phyloP scores from a whole-genome alignment of 2,329 filamentous ascomycete genomes.

The Penicillium sp. region DNA sequence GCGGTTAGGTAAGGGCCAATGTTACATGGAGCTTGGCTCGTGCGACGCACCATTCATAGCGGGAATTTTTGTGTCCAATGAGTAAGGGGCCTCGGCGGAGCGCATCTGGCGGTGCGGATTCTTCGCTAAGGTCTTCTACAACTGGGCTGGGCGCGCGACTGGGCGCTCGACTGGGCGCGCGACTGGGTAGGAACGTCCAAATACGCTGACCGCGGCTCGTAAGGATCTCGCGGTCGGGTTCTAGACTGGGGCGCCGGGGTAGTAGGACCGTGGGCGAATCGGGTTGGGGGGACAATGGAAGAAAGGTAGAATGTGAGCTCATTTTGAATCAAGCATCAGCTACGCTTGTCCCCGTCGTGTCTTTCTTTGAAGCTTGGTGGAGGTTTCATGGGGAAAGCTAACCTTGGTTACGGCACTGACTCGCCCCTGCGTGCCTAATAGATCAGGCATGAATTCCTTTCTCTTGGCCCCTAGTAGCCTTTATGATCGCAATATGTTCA shows the following conservation, averaged over 20 bases:
- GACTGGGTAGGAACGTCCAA: constrained; percentile 31
- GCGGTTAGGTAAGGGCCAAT: background rate
- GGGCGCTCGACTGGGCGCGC: constrained; percentile 28
- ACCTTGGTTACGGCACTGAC: background rate
- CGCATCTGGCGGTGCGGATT: constrained; percentile 8
- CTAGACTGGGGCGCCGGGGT: constrained; percentile 33
- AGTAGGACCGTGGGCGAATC: constrained; percentile 13
- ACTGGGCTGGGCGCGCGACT: constrained; percentile 24
- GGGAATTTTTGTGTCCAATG: constrained; percentile 83
- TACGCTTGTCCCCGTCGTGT: background rate
- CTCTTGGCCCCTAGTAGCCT: background rate
- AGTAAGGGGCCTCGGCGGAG: constrained; percentile 44
- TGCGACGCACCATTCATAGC: constrained; percentile 67
- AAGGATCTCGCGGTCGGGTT: constrained; percentile 35
- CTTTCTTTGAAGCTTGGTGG: background rate
- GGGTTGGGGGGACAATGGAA: constrained; percentile 15
- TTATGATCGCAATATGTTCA: background rate
- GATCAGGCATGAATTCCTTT: background rate
- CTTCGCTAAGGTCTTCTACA: constrained; percentile 15
- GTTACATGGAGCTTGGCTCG: background rate
- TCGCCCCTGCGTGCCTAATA: background rate
- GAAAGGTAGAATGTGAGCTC: constrained; percentile 14
- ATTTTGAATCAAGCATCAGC: background rate
- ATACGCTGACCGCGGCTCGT: constrained; percentile 42
- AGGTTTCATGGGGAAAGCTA: background rate